Evolutionary conservation across 2,329 filamentous ascomycete species (phyloP).

Genomic region (Fusarium nanum): DNA sequence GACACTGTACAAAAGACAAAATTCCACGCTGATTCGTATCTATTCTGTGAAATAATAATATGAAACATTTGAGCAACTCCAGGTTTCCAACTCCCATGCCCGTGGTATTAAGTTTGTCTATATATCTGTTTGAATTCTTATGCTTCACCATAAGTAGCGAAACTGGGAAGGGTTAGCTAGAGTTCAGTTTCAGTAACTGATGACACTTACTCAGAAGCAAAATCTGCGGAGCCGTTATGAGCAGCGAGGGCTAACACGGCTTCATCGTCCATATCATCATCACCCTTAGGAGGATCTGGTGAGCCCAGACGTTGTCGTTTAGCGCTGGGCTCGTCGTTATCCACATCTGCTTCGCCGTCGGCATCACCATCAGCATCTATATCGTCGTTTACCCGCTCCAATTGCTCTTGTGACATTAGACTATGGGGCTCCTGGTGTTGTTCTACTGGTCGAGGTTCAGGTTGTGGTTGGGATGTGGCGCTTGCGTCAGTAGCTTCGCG

Average conservation of each 20-base stretch:
- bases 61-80: constrained; percentile 19
- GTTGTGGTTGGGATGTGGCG: constrained; percentile 11
- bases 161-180: constrained; percentile 46
- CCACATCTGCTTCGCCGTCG: constrained; percentile 44
- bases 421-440: constrained; percentile 16
- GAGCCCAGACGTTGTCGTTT: constrained; percentile 56
- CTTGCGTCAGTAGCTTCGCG: constrained; percentile 20
- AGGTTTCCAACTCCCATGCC: constrained; percentile 37
- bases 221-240: constrained; percentile 56
- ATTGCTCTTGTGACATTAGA: constrained; percentile 8
- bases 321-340: constrained; percentile 53
- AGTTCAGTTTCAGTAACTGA: neutral
- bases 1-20: neutral
- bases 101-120: constrained; percentile 36
- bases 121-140: constrained; percentile 38
- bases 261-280: constrained; percentile 59
- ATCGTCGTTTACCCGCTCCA: constrained; percentile 30
- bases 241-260: constrained; percentile 61
- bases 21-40: constrained; percentile 11
- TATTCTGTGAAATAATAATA: constrained; percentile 3
- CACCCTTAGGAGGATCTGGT: constrained; percentile 49
- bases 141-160: constrained; percentile 55
- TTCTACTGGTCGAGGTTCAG: constrained; percentile 4
- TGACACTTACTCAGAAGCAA: constrained; percentile 56
- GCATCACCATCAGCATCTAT: constrained; percentile 51